A percentile compares a stretch with the other conserved stretches of the same genome.
These are phyloP conservation scores for Amanita fuliginea DNA, from an alignment of 768 basidiomycete genomes.

Conservation along the genomic window DNA sequence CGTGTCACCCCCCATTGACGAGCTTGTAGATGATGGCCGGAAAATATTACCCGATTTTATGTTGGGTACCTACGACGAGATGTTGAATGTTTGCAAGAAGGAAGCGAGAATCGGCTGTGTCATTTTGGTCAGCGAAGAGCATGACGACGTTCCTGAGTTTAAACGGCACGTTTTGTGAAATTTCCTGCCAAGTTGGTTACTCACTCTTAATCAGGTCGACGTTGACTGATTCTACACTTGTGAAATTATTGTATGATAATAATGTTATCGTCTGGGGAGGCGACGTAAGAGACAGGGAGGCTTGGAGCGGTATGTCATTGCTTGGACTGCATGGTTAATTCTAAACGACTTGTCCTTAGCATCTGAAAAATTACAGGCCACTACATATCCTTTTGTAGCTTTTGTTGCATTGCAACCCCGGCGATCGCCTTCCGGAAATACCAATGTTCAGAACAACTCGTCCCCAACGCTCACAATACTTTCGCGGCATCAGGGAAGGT, in stretches of 20 bases:
- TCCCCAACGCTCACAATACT: slow-evolving; percentile 64
- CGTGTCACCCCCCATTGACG: slow-evolving; percentile 9
- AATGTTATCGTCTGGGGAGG: slow-evolving; percentile 86
- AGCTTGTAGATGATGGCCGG: slow-evolving; percentile 20
- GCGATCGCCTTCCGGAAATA: slow-evolving; percentile 28
- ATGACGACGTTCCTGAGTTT: slow-evolving; percentile 82
- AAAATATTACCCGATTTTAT: slow-evolving; percentile 73
- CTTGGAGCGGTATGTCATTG: slow-evolving; percentile 49
- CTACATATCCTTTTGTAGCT: slow-evolving; percentile 88
- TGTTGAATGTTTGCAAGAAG: slow-evolving; percentile 56
- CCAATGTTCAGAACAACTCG: slow-evolving; percentile 19
- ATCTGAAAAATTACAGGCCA: slow-evolving; percentile 69
- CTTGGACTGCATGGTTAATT: slow-evolving; percentile 4
- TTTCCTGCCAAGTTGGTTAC: background rate
- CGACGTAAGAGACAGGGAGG: slow-evolving; percentile 74
- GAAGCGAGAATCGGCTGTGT: slow-evolving; percentile 71
- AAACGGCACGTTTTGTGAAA: slow-evolving; percentile 50
- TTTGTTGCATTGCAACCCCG: slow-evolving; percentile 84
- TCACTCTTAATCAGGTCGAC: slow-evolving; percentile 39
- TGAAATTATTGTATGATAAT: slow-evolving; percentile 60
- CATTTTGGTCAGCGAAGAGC: slow-evolving; percentile 78
- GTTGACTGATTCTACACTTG: slow-evolving; percentile 61
- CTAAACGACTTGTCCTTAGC: slow-evolving; percentile 14
- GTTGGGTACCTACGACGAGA: slow-evolving; percentile 72
- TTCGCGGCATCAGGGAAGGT: slow-evolving; percentile 73